These are phyloP conservation scores for Areca catechu DNA, from an alignment of 176 grass and related monocot species.

Conservation along the genomic window DNA sequence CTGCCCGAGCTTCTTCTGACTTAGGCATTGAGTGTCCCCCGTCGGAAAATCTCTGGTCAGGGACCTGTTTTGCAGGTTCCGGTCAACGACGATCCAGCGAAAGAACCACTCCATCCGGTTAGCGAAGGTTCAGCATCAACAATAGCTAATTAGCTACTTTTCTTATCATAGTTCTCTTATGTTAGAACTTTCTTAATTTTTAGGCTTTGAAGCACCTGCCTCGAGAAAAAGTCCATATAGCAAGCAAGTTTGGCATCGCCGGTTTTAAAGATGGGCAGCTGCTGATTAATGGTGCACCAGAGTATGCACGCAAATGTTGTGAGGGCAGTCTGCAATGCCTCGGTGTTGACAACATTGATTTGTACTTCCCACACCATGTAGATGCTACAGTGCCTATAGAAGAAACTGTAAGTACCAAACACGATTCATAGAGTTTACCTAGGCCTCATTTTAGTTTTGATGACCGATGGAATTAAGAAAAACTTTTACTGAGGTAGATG, in stretches of 20 bases:
- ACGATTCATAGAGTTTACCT: too few species aligned
- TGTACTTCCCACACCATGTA: conserved; percentile 71
- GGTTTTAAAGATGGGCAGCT: conserved; percentile 24
- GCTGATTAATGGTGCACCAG: conserved; percentile 48
- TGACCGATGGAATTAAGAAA: too few species aligned
- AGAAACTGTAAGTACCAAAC: conserved; percentile 45
- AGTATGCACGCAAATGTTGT: conserved; percentile 53
- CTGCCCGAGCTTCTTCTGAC: too few species aligned
- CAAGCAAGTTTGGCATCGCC: conserved; percentile 66
- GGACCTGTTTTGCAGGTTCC: too few species aligned
- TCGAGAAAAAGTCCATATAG: conserved; percentile 58
- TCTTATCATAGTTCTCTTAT: too few species aligned
- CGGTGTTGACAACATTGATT: conserved; percentile 67
- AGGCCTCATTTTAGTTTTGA: too few species aligned
- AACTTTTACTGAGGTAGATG: conserved; percentile 30
- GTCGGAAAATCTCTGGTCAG: too few species aligned
- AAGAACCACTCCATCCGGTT: too few species aligned
- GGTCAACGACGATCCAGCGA: too few species aligned
- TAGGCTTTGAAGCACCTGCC: conserved; percentile 60
- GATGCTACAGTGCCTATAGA: conserved; percentile 78
- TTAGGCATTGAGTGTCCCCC: too few species aligned
- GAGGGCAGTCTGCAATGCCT: conserved; percentile 49
- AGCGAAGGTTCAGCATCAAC: too few species aligned
- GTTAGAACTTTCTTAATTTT: conserved; percentile 5
- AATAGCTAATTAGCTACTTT: too few species aligned